phyloP scores from a whole-genome alignment of 805 yeast species.

The Wickerhamiella brachini region DNA sequence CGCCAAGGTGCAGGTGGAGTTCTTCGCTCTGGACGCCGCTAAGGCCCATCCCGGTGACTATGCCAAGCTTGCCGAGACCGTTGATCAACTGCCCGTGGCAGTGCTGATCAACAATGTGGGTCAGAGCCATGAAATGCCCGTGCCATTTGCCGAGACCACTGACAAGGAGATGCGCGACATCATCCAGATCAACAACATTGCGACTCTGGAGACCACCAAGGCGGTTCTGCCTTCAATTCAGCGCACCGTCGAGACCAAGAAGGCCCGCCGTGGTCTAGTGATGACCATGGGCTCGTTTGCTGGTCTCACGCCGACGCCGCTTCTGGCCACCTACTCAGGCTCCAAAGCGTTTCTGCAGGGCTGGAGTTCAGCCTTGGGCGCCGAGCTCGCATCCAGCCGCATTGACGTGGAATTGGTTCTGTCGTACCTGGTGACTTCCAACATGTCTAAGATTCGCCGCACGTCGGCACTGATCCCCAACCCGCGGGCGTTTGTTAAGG shows the following conservation, averaged over 20 bases:
- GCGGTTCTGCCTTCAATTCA: conserved; percentile 59
- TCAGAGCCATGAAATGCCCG: conserved; percentile 87
- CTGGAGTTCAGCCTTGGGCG: conserved; percentile 83
- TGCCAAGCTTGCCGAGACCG: conserved; percentile 32
- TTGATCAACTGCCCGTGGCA: conserved; percentile 37
- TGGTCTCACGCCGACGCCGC: conserved; percentile 85
- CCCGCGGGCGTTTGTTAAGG: conserved; percentile 65
- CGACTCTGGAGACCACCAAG: conserved; percentile 74
- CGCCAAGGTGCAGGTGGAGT: conserved; percentile 42
- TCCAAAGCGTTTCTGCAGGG: conserved; percentile 89
- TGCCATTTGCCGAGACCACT: conserved; percentile 73
- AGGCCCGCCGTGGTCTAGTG: conserved; percentile 43
- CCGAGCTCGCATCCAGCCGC: conserved; percentile 54
- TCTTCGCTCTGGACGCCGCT: conserved; percentile 69
- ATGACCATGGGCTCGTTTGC: conserved; percentile 96
- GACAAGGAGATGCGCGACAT: conserved; percentile 64
- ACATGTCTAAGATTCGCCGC: conserved; percentile 87
- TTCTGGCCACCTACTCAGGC: conserved; percentile 87
- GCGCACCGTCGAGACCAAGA: conserved; percentile 32
- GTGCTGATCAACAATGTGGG: conserved; percentile 89
- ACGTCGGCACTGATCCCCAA: conserved; percentile 64
- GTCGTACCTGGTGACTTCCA: conserved; percentile 83
- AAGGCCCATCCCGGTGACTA: conserved; percentile 48
- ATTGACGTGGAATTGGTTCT: conserved; percentile 78
- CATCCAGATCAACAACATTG: conserved; percentile 71